Evolutionary conservation across 345 rosid species (phyloP).

Genomic region (Hibiscus trionum): DNA sequence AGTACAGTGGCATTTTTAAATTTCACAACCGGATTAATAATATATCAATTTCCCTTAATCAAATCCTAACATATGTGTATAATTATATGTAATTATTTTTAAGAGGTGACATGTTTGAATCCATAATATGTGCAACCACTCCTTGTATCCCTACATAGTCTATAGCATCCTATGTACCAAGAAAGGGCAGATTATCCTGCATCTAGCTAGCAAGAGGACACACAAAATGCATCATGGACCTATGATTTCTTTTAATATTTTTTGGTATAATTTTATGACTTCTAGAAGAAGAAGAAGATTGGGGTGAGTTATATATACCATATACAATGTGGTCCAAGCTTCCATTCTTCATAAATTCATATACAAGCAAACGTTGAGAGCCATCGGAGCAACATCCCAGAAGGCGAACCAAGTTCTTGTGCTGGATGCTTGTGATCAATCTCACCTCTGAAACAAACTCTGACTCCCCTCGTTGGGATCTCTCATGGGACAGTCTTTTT

Average conservation of each 20-base stretch:
- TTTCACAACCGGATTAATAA: no score
- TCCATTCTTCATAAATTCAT: conserved; percentile 55
- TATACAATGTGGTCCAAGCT: conserved; percentile 54
- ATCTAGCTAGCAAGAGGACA: no score
- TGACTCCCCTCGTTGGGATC: conserved; percentile 57
- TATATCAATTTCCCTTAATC: no score
- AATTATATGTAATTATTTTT: background rate
- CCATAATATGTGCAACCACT: background rate
- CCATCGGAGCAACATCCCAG: conserved; percentile 61
- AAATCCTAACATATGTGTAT: background rate
- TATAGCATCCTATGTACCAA: background rate
- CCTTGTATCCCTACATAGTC: background rate
- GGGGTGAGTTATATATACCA: conserved; percentile 18
- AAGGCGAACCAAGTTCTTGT: conserved; percentile 59
- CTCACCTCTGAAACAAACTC: conserved; percentile 63
- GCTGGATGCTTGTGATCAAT: conserved; percentile 70
- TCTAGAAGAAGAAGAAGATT: background rate
- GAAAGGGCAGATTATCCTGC: background rate
- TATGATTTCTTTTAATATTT: no score
- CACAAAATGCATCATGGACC: no score
- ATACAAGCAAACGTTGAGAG: conserved; percentile 52
- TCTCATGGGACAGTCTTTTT: conserved; percentile 37
- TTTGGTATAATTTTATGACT: no score
- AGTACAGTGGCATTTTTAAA: no score
- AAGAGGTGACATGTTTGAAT: background rate